These are phyloP conservation scores for Morella rubra DNA, from an alignment of 306 rosid species.

Conservation along the genomic window DNA sequence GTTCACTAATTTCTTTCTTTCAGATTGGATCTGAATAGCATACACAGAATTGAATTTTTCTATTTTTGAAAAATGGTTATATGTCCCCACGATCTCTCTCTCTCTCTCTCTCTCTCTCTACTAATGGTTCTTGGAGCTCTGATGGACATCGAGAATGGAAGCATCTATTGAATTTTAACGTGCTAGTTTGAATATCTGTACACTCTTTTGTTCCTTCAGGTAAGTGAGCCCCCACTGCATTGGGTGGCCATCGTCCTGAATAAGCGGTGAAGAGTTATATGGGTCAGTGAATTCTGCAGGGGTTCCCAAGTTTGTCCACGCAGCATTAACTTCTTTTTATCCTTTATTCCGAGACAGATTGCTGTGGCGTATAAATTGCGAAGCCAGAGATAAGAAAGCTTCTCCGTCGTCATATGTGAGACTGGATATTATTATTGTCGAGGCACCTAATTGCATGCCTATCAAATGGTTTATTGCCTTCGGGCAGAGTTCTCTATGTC, in stretches of 20 bases:
- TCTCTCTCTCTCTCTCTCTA: background rate
- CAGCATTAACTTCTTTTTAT: background rate
- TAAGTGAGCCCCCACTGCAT: background rate
- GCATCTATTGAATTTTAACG: background rate
- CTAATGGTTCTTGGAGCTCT: background rate
- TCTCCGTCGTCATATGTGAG: background rate
- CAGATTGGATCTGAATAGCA: background rate
- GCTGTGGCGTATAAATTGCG: background rate
- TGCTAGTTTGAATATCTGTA: background rate
- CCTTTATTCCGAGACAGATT: background rate
- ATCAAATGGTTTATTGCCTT: background rate
- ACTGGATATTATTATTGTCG: background rate
- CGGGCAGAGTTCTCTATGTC: background rate
- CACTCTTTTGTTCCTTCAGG: constrained; percentile 17
- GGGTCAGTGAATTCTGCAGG: background rate
- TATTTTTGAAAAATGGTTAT: background rate
- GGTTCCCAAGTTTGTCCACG: background rate
- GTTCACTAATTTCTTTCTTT: background rate
- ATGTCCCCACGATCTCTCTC: background rate
- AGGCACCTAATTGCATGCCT: background rate
- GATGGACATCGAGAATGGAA: background rate
- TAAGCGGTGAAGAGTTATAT: background rate
- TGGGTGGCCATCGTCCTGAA: background rate
- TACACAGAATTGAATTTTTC: background rate
- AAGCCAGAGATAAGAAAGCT: background rate